Evolutionary conservation across 2,329 filamentous ascomycete species (phyloP).

Genomic region (Thermomyces lanuginosus): DNA sequence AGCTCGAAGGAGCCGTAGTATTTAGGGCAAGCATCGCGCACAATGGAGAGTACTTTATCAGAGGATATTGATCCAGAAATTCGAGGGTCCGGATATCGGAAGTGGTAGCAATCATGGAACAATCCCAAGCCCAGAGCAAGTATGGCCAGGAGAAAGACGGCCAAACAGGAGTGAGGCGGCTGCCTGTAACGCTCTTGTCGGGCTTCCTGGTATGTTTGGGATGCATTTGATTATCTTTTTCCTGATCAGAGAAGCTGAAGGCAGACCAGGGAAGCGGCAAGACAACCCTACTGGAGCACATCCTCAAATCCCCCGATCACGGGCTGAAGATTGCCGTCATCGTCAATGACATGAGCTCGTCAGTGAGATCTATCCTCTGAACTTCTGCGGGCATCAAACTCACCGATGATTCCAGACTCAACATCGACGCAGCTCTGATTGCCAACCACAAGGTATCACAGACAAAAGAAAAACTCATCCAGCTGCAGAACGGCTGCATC

Average conservation of each 20-base stretch:
- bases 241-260: constrained; percentile 7
- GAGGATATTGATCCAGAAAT: background rate
- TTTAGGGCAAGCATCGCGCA: constrained; percentile 1
- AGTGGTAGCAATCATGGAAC: background rate
- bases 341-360: constrained; percentile 55
- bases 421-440: constrained; percentile 49
- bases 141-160: constrained; percentile 1
- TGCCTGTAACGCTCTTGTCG: constrained; percentile 46
- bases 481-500: constrained; percentile 58
- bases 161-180: constrained; percentile 9
- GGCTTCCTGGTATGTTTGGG: constrained; percentile 36
- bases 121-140: background rate
- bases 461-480: constrained; percentile 48
- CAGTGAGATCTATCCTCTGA: constrained; percentile 8
- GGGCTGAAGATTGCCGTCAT: constrained; percentile 54
- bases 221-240: constrained; percentile 8
- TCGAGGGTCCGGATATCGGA: background rate
- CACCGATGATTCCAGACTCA: constrained; percentile 29
- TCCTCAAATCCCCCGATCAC: constrained; percentile 47
- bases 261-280: constrained; percentile 46
- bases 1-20: too few species aligned
- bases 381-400: background rate
- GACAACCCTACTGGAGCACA: constrained; percentile 53
- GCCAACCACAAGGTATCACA: constrained; percentile 41
- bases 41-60: background rate